Evolutionary conservation across 2,329 filamentous ascomycete species (phyloP), one percentile per base, ranked within the genome.

Genomic region (Ciborinia camelliae): DNA sequence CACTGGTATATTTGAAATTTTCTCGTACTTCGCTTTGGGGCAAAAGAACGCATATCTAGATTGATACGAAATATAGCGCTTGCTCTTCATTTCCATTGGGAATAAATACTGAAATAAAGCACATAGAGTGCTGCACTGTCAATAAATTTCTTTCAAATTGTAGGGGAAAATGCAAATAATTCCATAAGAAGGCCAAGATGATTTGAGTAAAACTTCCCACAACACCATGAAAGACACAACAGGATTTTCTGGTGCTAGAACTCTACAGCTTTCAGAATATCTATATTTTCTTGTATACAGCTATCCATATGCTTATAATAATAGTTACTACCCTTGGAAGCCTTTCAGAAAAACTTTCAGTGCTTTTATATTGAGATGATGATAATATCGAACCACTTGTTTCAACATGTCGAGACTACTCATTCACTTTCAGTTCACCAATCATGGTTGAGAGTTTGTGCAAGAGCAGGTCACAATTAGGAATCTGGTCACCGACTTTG

Each of bases 371-470:
- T n/a, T 37, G 18, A 48, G 20, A n/a, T 52, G n/a, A 15, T 47
- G 9, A 7, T 37, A 15, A 37, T n/a, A 1, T 51, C 32, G 20
- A 52, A 45, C 4, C 14, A 59, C n/a, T 47, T 45, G 14, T 14
- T 26, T 14, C 4, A 35, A 6, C 4, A 26, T 58, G 41, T 35
- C 20, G 4, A 35, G 9, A 37, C 15, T 14, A 37, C 15, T 14
- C 12, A 61, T 51, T 61, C 45, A 51, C 32, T 47, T 41, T 51
- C 18, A 28, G 23, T 28, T 28, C n/a, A 60, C 32, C 26, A 60
- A 51, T 51, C 15, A 15, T 60, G 28, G 8, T 26, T 35, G 1
- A 47, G 4, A 35, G 14, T n/a, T 20, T 30, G 8, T 45, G 26
- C 12, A 20, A 9, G 4, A 52, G 23, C 2, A 58, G 7, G 4